Evolutionary conservation across 441 rosid genomes (phyloP).

Genomic region (Bocquillonia castaneifolia): DNA sequence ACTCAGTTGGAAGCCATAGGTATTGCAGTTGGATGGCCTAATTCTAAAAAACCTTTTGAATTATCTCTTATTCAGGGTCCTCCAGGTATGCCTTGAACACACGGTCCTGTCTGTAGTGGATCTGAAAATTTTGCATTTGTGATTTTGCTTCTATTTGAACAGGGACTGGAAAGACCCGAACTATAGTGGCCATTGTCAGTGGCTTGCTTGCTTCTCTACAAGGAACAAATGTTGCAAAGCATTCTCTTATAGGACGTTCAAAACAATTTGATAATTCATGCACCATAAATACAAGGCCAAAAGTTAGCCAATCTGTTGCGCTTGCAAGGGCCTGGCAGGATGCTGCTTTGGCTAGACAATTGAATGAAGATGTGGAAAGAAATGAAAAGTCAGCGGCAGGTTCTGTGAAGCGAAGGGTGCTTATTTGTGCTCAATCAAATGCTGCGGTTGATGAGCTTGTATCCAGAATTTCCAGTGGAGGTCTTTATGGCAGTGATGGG

Average conservation of each 20-base stretch:
- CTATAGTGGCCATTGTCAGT: slow-evolving; percentile 92
- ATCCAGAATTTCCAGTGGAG: slow-evolving; percentile 73
- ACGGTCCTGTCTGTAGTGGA: slow-evolving; percentile 10
- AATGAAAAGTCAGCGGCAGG: slow-evolving; percentile 43
- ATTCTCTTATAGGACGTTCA: slow-evolving; percentile 29
- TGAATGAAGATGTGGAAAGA: slow-evolving; percentile 51
- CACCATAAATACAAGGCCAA: slow-evolving; percentile 42
- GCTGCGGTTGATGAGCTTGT: slow-evolving; percentile 99
- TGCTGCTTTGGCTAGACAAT: slow-evolving; percentile 87
- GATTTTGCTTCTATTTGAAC: slow-evolving; percentile 17
- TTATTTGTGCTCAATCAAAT: slow-evolving; percentile 97
- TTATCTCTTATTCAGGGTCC: slow-evolving; percentile 98
- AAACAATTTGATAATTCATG: slow-evolving; percentile 37
- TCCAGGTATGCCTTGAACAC: slow-evolving; percentile 58
- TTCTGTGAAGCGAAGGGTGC: slow-evolving; percentile 70
- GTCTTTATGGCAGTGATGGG: slow-evolving; percentile 87
- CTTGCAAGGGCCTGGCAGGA: slow-evolving; percentile 95
- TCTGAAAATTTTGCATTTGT: slow-evolving; percentile 14
- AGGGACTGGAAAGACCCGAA: slow-evolving; percentile 99
- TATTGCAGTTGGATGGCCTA: slow-evolving; percentile 52
- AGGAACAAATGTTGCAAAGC: slow-evolving; percentile 34
- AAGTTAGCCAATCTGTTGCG: slow-evolving; percentile 65
- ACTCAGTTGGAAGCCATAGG: slow-evolving; percentile 85
- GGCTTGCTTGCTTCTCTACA: slow-evolving; percentile 68
- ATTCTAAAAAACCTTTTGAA: slow-evolving; percentile 50